Base-by-base conservation (phyloP, 2,329 filamentous ascomycete genomes). In the Colletotrichum melonis region DNA sequence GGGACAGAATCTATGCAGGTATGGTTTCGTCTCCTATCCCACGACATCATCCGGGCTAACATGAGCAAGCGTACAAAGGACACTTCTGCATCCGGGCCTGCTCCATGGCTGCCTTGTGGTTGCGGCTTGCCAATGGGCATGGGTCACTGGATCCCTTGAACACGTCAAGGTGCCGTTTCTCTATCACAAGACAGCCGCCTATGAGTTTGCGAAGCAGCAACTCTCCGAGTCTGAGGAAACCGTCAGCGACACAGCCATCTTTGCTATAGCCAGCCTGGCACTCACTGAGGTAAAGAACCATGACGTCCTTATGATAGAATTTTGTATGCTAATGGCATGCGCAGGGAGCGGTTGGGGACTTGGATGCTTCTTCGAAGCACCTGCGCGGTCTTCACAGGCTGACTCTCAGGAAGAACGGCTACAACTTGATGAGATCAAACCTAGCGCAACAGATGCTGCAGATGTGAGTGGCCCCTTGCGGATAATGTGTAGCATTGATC, bases 111-210 rank as follows among this genome's bases (percentile, higher is more conserved):
- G 84, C 28, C 77, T 86, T 60, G 82, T 86, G 74, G 80, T 86
- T 74, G 85, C 85, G 24, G 83, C 83, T 28, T 82, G 85, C 64
- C 85, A 86, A 64, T 86, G 84, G 83, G 83, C 84, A 28, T 86
- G 84, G 85, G 81, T 84, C 58, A 85, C 82, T 2, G 84, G 84
- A 35, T 84, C 84, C 64, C 82, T 84, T 76, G 84, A 86, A 65
- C 80, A 84, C 64, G 84, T 85, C 75, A 82, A 83, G 75, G 79
- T 86, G 26, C 83, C 84, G 12, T 86, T 86, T 75, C 80, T 86
- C 64, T 85, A 86, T 69, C 84, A 86, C 76, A 86, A 86, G 75
- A 80, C 85, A 30, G 83, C 85, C 60, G 85, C 85, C 12, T 86
- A 86, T 76, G 82, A 84, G 66, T 86, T 85, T 71, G 84, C 85